Percentiles rank a stretch among this genome's conserved stretches.
These are phyloP conservation scores for Termitomyces titanicus DNA, from an alignment of 768 basidiomycete species.

Conservation along the genomic window DNA sequence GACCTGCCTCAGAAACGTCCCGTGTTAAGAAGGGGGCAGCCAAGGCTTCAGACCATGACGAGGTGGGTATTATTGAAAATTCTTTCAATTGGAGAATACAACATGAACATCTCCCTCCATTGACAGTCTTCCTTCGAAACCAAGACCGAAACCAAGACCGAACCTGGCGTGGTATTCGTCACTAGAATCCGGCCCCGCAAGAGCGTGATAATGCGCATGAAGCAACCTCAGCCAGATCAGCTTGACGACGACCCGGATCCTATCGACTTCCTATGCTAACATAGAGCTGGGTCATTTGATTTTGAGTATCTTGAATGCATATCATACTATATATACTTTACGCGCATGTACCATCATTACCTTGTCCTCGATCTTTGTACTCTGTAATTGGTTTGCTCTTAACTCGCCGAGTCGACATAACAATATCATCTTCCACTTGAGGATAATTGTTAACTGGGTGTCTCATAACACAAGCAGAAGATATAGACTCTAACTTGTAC, in stretches of 20 bases:
- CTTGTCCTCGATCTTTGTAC: not conserved
- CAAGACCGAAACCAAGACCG: not conserved
- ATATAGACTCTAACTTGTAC: not conserved
- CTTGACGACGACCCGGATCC: conserved; percentile 1
- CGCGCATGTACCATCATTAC: not conserved
- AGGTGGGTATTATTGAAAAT: not conserved
- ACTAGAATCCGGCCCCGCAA: not conserved
- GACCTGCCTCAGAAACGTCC: not conserved
- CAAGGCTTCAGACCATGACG: not conserved
- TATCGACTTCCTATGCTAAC: not conserved
- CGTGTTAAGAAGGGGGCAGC: not conserved
- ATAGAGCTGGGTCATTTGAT: not conserved
- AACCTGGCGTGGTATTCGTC: not conserved
- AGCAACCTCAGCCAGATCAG: not conserved
- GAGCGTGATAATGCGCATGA: not conserved
- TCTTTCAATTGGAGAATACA: not conserved
- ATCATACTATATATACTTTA: not conserved
- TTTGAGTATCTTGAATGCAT: not conserved
- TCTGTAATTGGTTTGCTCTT: not conserved
- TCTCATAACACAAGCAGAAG: not conserved
- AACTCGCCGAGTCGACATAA: too few species aligned
- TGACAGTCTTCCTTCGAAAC: not conserved
- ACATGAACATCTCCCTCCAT: not conserved
- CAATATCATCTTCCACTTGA: not conserved
- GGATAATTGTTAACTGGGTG: not conserved